A percentile compares a stretch with the other conserved stretches of the same genome.
phyloP scores from a whole-genome alignment of 345 rosid genomes.

The Linum usitatissimum region DNA sequence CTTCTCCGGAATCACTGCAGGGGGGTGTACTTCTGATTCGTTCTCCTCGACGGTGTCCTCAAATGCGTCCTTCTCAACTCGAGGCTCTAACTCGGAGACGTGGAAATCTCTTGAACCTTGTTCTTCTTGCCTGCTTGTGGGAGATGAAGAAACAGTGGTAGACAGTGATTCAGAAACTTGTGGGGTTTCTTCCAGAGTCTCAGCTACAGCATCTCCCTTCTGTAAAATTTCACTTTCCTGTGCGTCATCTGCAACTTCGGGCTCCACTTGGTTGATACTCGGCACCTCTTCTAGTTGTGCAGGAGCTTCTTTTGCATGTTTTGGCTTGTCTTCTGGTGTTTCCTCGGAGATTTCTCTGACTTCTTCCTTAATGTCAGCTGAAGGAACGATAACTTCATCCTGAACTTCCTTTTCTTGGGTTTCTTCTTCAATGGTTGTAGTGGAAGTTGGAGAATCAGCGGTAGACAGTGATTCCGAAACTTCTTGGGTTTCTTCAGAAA shows the following conservation, averaged over 20 bases:
- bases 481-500: conserved; percentile 7
- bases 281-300: no score
- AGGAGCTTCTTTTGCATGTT: no score
- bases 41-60: neutral
- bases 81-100: conserved; percentile 5
- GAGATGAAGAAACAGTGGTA: neutral
- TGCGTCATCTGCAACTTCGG: neutral
- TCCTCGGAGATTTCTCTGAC: conserved; percentile 3
- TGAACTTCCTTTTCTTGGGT: conserved; percentile 1
- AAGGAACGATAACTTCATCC: conserved; percentile 12
- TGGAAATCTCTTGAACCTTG: conserved; percentile 16
- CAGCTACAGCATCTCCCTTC: neutral
- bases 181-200: neutral
- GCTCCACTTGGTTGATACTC: neutral
- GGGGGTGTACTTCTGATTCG: neutral
- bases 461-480: neutral
- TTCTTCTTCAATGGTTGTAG: no score
- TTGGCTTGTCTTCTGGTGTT: conserved; percentile 4
- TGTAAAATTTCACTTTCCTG: neutral
- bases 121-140: neutral
- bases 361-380: neutral
- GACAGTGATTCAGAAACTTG: neutral
- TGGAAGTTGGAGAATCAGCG: neutral
- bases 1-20: conserved; percentile 2
- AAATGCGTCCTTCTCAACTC: neutral